Evolutionary conservation across 108 stramenopile species (phyloP).

Genomic region (Thalassiosira profunda): DNA sequence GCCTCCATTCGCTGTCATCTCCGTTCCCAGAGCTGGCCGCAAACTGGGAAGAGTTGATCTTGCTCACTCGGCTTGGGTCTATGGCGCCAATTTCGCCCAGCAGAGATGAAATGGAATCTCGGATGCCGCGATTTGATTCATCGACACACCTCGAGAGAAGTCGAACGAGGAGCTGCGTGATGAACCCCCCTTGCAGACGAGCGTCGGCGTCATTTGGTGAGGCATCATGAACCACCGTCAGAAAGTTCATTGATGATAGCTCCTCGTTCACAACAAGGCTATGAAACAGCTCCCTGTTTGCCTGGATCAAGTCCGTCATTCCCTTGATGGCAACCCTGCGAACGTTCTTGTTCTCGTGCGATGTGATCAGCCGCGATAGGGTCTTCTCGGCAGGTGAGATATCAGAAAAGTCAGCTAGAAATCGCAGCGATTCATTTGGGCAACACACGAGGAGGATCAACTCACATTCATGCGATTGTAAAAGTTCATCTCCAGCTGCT

Average conservation of each 20-base stretch:
- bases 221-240: constrained; percentile 66
- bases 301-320: constrained; percentile 67
- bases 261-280: constrained; percentile 70
- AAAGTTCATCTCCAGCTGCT: constrained; percentile 33
- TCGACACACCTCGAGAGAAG: constrained; percentile 68
- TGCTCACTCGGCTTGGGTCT: constrained; percentile 63
- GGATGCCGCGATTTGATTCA: constrained; percentile 63
- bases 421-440: neutral
- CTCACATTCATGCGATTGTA: constrained; percentile 39
- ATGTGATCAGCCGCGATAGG: constrained; percentile 29
- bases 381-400: neutral
- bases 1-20: constrained; percentile 56
- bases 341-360: constrained; percentile 80
- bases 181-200: constrained; percentile 42
- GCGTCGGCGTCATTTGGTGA: constrained; percentile 10
- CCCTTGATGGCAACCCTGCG: constrained; percentile 71
- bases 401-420: neutral
- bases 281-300: constrained; percentile 73
- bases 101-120: constrained; percentile 68
- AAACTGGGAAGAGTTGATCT: constrained; percentile 38
- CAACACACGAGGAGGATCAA: neutral
- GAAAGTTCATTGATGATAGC: constrained; percentile 60
- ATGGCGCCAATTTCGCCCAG: constrained; percentile 91
- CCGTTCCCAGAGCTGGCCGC: constrained; percentile 15
- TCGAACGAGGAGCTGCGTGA: constrained; percentile 66